These are phyloP conservation scores for Ilyonectria destructans DNA, from an alignment of 2,329 filamentous ascomycete genomes.

Conservation along the genomic window DNA sequence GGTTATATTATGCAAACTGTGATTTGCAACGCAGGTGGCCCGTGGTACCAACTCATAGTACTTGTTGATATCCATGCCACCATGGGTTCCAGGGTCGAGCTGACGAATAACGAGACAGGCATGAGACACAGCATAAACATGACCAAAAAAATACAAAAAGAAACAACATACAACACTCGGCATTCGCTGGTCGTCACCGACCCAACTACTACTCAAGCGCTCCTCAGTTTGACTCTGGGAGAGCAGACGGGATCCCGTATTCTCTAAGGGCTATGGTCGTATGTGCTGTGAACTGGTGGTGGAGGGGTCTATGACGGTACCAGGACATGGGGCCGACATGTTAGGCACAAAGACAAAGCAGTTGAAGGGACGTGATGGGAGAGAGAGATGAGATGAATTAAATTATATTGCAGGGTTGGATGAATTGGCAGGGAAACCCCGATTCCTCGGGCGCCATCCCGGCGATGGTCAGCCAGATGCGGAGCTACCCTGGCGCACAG, in stretches of 20 bases:
- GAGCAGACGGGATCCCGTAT: constrained; percentile 28
- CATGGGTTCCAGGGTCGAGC: neutral
- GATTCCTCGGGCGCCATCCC: constrained; percentile 2
- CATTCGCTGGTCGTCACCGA: constrained; percentile 28
- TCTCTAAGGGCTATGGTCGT: constrained; percentile 21
- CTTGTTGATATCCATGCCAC: constrained; percentile 1
- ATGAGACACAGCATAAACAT: neutral
- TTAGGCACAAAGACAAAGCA: constrained; percentile 20
- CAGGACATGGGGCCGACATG: neutral
- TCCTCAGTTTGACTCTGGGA: constrained; percentile 23
- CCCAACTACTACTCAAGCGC: constrained; percentile 27
- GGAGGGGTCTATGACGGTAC: constrained; percentile 4
- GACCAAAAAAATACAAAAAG: neutral
- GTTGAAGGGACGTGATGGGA: constrained; percentile 20
- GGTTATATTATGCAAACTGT: constrained; percentile 16
- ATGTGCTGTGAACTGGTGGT: constrained; percentile 17
- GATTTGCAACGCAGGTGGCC: constrained; percentile 15
- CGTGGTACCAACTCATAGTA: neutral
- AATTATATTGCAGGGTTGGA: constrained; percentile 15
- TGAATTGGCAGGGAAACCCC: constrained; percentile 22
- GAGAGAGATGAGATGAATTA: constrained; percentile 27
- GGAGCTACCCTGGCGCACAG: constrained; percentile 12
- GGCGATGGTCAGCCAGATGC: constrained; percentile 13
- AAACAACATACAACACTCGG: constrained; percentile 26
- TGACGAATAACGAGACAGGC: neutral